Evolutionary conservation across 768 basidiomycete genomes (phyloP).

Genomic region (Neoboletus subvelutipes): DNA sequence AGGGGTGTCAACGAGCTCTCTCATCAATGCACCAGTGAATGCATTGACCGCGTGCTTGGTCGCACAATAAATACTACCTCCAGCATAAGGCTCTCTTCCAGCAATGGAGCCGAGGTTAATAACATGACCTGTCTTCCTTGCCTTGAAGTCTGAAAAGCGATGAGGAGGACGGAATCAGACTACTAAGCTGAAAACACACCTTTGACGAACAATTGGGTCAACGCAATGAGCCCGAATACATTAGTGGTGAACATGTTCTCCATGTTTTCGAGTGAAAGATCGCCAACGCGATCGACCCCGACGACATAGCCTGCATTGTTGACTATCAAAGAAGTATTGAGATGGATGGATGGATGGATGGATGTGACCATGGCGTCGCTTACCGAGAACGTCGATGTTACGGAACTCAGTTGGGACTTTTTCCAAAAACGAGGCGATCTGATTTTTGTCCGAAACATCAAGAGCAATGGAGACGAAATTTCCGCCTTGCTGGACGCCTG

Average conservation of each 20-base stretch:
- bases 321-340: slow-evolving; percentile 33
- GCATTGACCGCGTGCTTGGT: slow-evolving; percentile 86
- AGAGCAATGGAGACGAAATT: slow-evolving; percentile 69
- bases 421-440: slow-evolving; percentile 67
- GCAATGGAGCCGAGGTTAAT: slow-evolving; percentile 97
- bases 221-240: slow-evolving; percentile 80
- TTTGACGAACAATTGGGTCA: slow-evolving; percentile 74
- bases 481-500: slow-evolving; percentile 74
- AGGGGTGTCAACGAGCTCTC: slow-evolving; percentile 88
- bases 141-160: slow-evolving; percentile 64
- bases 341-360: neutral
- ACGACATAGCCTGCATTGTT: slow-evolving; percentile 90
- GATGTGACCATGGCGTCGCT: slow-evolving; percentile 17
- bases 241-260: slow-evolving; percentile 82
- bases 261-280: slow-evolving; percentile 72
- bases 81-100: slow-evolving; percentile 82
- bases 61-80: slow-evolving; percentile 91
- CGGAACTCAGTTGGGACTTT: slow-evolving; percentile 70
- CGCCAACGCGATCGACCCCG: slow-evolving; percentile 85
- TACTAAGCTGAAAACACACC: slow-evolving; percentile 31
- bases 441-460: slow-evolving; percentile 77
- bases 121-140: slow-evolving; percentile 75
- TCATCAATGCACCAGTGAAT: slow-evolving; percentile 78
- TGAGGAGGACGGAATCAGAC: slow-evolving; percentile 9
- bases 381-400: slow-evolving; percentile 82